Conservation (phyloP, 73 alveolate genomes). For the Tetrahymena borealis region DNA sequence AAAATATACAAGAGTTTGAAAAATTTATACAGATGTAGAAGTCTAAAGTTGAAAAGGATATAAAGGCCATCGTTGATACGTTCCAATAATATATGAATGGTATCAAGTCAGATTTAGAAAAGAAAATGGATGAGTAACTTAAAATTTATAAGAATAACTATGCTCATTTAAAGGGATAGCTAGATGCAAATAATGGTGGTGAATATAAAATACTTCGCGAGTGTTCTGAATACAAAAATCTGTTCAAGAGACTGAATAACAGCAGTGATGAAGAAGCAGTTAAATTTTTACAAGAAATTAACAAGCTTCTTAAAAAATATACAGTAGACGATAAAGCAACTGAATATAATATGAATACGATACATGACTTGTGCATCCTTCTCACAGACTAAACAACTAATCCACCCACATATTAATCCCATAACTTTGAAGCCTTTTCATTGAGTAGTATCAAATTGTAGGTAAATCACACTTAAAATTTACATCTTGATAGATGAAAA, state of each 20-base stretch:
- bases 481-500: too few relatives aligned
- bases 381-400: neutral
- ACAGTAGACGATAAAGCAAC: conserved; percentile 1
- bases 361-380: neutral
- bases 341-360: neutral
- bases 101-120: neutral
- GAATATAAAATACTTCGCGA: conserved; percentile 1
- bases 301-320: neutral
- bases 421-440: neutral
- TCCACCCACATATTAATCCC: neutral
- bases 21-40: neutral
- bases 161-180: neutral
- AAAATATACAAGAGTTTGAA: neutral
- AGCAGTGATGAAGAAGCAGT: neutral
- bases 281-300: neutral
- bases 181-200: neutral
- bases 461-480: neutral
- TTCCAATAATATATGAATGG: neutral
- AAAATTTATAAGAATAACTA: neutral
- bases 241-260: neutral
- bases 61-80: neutral
- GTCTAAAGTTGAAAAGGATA: neutral
- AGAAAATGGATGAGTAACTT: neutral
- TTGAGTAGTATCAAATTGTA: neutral
- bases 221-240: neutral